These are phyloP conservation scores for Pythium volutum DNA, from an alignment of 352 stramenopile species.

Conservation along the genomic window DNA sequence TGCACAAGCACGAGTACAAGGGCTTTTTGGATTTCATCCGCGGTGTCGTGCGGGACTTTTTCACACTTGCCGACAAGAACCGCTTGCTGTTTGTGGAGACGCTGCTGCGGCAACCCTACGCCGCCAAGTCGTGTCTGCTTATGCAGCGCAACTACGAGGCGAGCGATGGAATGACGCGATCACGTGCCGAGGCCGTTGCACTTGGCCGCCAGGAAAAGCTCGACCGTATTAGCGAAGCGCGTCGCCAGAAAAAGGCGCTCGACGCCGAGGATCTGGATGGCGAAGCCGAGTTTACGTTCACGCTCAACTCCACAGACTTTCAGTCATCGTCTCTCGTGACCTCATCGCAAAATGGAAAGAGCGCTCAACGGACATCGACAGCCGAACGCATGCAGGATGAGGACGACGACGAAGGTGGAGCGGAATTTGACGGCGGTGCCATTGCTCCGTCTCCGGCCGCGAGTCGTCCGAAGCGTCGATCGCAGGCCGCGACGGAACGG, in stretches of 20 bases:
- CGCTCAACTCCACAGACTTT: conserved; percentile 58
- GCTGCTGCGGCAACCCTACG: conserved; percentile 69
- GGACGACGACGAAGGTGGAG: conserved; percentile 25
- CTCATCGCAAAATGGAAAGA: not conserved
- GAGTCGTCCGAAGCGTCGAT: conserved; percentile 25
- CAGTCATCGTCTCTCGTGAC: conserved; percentile 45
- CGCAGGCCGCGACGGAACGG: conserved; percentile 37
- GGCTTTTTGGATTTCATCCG: conserved; percentile 80
- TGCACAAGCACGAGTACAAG: conserved; percentile 62
- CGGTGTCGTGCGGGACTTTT: conserved; percentile 74
- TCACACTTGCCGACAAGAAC: conserved; percentile 75
- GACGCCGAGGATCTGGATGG: conserved; percentile 78
- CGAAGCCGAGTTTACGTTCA: conserved; percentile 79
- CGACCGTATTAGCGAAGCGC: conserved; percentile 55
- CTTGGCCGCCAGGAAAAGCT: conserved; percentile 57
- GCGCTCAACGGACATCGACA: no score
- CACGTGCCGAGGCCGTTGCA: conserved; percentile 56
- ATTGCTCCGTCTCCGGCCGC: conserved; percentile 14
- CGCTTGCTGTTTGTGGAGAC: conserved; percentile 76
- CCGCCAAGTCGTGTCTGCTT: conserved; percentile 58
- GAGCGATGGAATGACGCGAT: conserved; percentile 58
- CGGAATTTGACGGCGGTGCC: conserved; percentile 22
- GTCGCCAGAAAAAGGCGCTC: conserved; percentile 63
- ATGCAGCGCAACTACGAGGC: conserved; percentile 79
- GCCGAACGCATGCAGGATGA: not conserved